phyloP scores from a whole-genome alignment of 2,329 filamentous ascomycete species.

The Whalleya microplaca region DNA sequence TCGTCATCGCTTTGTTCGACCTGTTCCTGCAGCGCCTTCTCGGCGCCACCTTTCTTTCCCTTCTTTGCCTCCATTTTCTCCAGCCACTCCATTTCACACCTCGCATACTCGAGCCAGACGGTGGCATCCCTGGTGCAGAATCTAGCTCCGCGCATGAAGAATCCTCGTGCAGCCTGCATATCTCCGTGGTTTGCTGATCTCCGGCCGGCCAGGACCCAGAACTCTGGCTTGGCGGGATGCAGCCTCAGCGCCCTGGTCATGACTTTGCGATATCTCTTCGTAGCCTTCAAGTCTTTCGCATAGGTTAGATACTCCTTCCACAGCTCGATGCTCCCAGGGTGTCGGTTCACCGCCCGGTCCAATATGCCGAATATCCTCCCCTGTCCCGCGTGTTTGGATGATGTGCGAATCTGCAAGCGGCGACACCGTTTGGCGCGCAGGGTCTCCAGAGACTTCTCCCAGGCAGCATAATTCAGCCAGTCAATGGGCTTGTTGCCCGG shows the following conservation, averaged over 20 bases:
- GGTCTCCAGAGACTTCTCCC: conserved; percentile 71
- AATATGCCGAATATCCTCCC: conserved; percentile 87
- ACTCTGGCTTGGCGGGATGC: conserved; percentile 78
- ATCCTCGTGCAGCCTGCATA: conserved; percentile 82
- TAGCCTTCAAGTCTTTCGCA: conserved; percentile 68
- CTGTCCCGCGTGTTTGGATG: conserved; percentile 72
- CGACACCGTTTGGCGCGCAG: conserved; percentile 83
- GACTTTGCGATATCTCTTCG: conserved; percentile 66
- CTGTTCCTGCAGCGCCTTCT: conserved; percentile 60
- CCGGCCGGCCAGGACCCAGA: conserved; percentile 87
- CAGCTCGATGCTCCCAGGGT: conserved; percentile 77
- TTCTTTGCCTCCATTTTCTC: conserved; percentile 77
- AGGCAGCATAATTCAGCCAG: conserved; percentile 81
- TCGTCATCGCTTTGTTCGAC: conserved; percentile 51
- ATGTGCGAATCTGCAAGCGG: conserved; percentile 74
- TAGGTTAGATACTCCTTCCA: conserved; percentile 93
- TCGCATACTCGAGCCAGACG: conserved; percentile 89
- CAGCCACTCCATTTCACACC: conserved; percentile 91
- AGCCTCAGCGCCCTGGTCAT: conserved; percentile 76
- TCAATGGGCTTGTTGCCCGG: conserved; percentile 76
- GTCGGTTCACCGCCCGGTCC: conserved; percentile 82
- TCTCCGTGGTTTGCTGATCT: conserved; percentile 80
- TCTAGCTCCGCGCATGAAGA: conserved; percentile 84
- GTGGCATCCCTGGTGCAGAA: conserved; percentile 78
- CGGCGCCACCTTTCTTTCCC: conserved; percentile 45